A percentile compares a stretch with the other conserved stretches of the same genome.
These are phyloP conservation scores for Daldinia loculata DNA, from an alignment of 495 filamentous ascomycete genomes.

Conservation along the genomic window DNA sequence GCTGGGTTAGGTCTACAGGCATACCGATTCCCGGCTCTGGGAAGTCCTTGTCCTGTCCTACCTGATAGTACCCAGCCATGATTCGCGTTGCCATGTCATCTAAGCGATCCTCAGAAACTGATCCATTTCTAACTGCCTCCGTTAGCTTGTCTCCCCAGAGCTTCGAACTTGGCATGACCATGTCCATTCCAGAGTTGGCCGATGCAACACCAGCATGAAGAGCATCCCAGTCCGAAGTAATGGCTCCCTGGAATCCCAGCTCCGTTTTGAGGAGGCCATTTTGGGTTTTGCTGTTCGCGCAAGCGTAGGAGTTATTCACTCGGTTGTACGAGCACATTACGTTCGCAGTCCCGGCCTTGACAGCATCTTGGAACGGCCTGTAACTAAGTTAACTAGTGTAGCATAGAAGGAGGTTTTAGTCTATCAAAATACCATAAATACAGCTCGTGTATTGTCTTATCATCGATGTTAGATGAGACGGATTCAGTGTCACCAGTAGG, in stretches of 20 bases:
- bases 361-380: conserved; percentile 69
- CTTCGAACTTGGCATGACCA: conserved; percentile 61
- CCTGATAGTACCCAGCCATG: conserved; percentile 57
- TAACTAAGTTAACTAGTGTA: conserved; percentile 6
- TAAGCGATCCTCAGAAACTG: conserved; percentile 51
- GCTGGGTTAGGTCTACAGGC: conserved; percentile 57
- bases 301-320: conserved; percentile 70
- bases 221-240: conserved; percentile 65
- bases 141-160: conserved; percentile 44
- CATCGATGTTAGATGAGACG: conserved; percentile 68
- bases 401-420: background rate
- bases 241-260: conserved; percentile 67
- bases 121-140: conserved; percentile 50
- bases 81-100: conserved; percentile 55
- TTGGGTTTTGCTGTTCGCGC: conserved; percentile 67
- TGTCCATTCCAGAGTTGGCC: conserved; percentile 60
- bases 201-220: conserved; percentile 58
- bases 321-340: conserved; percentile 78
- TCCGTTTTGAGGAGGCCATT: conserved; percentile 71
- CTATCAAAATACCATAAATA: conserved; percentile 70
- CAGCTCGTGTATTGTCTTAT: conserved; percentile 72
- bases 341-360: conserved; percentile 65
- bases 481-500: conserved; percentile 54
- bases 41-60: conserved; percentile 53
- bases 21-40: conserved; percentile 49